phyloP scores from a whole-genome alignment of 2,329 filamentous ascomycete genomes.

The Neonectria ditissima region DNA sequence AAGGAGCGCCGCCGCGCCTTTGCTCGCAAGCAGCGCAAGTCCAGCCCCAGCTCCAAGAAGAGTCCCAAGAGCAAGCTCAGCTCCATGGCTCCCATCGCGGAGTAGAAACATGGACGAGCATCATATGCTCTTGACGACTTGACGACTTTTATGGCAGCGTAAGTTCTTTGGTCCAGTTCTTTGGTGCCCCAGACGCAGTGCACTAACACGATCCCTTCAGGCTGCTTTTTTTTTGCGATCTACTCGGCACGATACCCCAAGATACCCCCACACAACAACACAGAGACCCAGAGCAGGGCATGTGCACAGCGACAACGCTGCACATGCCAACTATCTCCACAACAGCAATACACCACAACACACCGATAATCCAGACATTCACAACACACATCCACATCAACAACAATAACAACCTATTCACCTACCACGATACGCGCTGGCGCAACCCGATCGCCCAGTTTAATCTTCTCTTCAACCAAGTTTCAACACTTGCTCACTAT shows the following conservation, averaged over 20 bases:
- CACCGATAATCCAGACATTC: slow-evolving; percentile 9
- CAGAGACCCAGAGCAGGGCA: slow-evolving; percentile 29
- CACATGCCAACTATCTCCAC: slow-evolving; percentile 39
- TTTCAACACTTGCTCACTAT: slow-evolving; percentile 2
- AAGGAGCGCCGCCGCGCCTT: slow-evolving; percentile 64
- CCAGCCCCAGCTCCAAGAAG: slow-evolving; percentile 61
- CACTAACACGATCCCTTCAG: slow-evolving; percentile 37
- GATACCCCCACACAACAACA: slow-evolving; percentile 35
- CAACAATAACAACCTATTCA: slow-evolving; percentile 9
- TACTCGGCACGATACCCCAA: slow-evolving; percentile 42
- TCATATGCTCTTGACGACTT: slow-evolving; percentile 43
- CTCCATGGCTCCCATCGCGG: slow-evolving; percentile 66
- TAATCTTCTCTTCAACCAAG: slow-evolving; percentile 6
- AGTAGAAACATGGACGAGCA: slow-evolving; percentile 31
- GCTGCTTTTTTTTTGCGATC: slow-evolving; percentile 42
- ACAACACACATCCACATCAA: slow-evolving; percentile 2
- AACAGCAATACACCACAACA: slow-evolving; percentile 32
- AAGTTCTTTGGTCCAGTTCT: slow-evolving; percentile 21
- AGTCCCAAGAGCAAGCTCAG: slow-evolving; percentile 60
- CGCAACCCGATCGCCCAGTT: slow-evolving; percentile 17
- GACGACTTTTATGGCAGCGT: slow-evolving; percentile 46
- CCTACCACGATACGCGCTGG: slow-evolving; percentile 20
- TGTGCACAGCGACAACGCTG: slow-evolving; percentile 34
- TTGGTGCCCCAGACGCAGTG: slow-evolving; percentile 7
- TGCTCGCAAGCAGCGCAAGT: slow-evolving; percentile 52